These are phyloP conservation scores for Suhomyces anneliseae DNA, from an alignment of 1,139 yeast species.

Conservation along the genomic window DNA sequence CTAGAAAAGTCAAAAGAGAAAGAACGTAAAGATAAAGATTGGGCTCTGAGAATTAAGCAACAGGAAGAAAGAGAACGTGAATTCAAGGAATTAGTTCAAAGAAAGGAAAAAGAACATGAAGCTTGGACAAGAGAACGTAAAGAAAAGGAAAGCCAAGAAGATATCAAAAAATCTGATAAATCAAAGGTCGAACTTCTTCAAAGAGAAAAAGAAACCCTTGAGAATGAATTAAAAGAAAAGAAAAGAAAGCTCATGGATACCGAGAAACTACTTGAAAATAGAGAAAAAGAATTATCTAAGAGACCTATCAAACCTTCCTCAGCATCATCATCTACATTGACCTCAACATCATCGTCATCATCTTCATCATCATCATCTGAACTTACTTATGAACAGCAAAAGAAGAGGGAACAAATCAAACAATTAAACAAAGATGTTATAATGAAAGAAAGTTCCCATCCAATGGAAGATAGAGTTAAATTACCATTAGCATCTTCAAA, in stretches of 20 bases:
- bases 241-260: conserved; percentile 20
- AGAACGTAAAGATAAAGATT: conserved; percentile 2
- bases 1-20: conserved; percentile 3
- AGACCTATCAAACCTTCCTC: neutral
- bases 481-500: conserved; percentile 7
- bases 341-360: neutral
- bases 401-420: conserved; percentile 20
- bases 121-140: conserved; percentile 1
- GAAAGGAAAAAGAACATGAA: conserved; percentile 12
- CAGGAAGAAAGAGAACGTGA: conserved; percentile 13
- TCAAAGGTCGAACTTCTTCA: conserved; percentile 20
- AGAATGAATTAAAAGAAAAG: conserved; percentile 38
- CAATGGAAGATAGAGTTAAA: conserved; percentile 9
- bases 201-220: conserved; percentile 37
- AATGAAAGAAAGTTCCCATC: conserved; percentile 15
- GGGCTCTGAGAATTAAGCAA: conserved; percentile 7
- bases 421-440: conserved; percentile 23
- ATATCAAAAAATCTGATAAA: conserved; percentile 5
- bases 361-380: neutral
- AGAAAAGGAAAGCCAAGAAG: conserved; percentile 23
- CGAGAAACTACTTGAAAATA: conserved; percentile 9
- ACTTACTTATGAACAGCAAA: conserved; percentile 13
- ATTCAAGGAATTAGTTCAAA: conserved; percentile 1
- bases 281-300: conserved; percentile 8
- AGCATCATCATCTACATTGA: neutral